Evolutionary conservation across 495 filamentous ascomycete species (phyloP), one percentile per base, ranked within the genome.

Genomic region (Penicillium malachiteum): DNA sequence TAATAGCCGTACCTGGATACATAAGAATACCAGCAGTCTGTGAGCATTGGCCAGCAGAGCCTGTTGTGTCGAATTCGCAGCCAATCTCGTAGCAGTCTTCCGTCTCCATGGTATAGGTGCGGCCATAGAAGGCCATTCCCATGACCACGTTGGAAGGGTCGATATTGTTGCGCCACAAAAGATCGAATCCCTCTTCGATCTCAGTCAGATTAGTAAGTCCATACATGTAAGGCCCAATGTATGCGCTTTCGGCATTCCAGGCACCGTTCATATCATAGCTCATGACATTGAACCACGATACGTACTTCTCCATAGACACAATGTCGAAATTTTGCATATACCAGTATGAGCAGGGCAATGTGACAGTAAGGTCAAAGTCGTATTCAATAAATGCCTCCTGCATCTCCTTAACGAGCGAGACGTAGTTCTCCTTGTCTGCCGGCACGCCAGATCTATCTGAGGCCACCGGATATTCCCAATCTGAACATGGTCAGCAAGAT

Each of bases 201-300:
- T 76, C 72, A 1, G 58, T 59, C 9, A 76, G 52, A 33, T 67
- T 64, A 18, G 66, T 68, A 46, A 74, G 69, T 1, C 39, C 33
- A 13, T 18, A 7, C 52, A 30, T 65, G 9, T 51, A 26, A 8
- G 10, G 12, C 0, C 48, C 48, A 17, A 31, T 51, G 7, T n/a
- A 31, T 1, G 39, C 13, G 26, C 40, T 39, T 3, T 41, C 14
- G 7, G 62, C 11, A 10, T 71, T 59, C 43, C 58, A 54, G 50
- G 35, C 9, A 26, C 61, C 61, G 45, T 60, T 55, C 1, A 80
- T 31, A 57, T 81, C 77, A 48, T 83, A 84, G 10, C 54, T 62
- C 82, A 86, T 86, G 30, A 84, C 3, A 51, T 84, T 84, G 51
- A 82, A 64, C 59, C 68, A 84, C 51, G 81, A 77, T 1, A 78